Percentiles rank a stretch among this genome's conserved stretches.
These are phyloP conservation scores for Colletotrichum tropicicola DNA, from an alignment of 2,329 filamentous ascomycete species.

Conservation along the genomic window DNA sequence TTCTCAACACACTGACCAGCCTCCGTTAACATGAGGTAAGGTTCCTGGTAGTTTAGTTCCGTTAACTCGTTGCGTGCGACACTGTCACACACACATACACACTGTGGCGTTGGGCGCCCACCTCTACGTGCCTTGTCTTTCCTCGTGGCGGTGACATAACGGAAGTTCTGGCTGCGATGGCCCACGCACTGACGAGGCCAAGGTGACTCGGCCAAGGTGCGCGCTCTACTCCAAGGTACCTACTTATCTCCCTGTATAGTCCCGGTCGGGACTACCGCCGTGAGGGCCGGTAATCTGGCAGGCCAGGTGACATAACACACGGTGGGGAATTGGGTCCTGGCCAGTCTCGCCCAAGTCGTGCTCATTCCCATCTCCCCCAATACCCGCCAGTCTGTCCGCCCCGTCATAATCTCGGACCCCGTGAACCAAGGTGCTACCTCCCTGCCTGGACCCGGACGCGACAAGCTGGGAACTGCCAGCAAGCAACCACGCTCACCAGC, in stretches of 20 bases:
- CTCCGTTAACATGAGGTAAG: background rate
- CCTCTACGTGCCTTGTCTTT: too few relatives aligned
- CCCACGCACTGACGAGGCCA: slow-evolving; percentile 21
- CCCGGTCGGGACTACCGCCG: too few relatives aligned
- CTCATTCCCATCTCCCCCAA: background rate
- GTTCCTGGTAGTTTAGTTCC: slow-evolving; percentile 7
- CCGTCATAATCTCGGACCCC: slow-evolving; percentile 11
- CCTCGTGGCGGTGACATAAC: slow-evolving; percentile 19
- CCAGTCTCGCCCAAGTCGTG: background rate
- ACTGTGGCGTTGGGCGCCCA: background rate
- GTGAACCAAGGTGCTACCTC: background rate
- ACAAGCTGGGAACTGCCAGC: slow-evolving; percentile 10
- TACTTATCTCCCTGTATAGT: too few relatives aligned
- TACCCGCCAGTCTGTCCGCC: background rate
- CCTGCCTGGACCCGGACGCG: background rate
- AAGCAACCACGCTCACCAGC: background rate
- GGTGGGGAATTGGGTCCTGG: background rate
- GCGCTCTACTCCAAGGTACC: too few relatives aligned
- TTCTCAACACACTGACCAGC: background rate
- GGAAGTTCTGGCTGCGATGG: background rate
- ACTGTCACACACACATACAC: too few relatives aligned
- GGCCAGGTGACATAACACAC: slow-evolving; percentile 12
- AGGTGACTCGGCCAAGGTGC: background rate
- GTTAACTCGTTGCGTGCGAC: too few relatives aligned
- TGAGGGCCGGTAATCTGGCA: too few relatives aligned